A percentile compares a stretch with the other conserved stretches of the same genome.
Evolutionary conservation across 331 rosid species (phyloP).

Genomic region (Malus hybrid): DNA sequence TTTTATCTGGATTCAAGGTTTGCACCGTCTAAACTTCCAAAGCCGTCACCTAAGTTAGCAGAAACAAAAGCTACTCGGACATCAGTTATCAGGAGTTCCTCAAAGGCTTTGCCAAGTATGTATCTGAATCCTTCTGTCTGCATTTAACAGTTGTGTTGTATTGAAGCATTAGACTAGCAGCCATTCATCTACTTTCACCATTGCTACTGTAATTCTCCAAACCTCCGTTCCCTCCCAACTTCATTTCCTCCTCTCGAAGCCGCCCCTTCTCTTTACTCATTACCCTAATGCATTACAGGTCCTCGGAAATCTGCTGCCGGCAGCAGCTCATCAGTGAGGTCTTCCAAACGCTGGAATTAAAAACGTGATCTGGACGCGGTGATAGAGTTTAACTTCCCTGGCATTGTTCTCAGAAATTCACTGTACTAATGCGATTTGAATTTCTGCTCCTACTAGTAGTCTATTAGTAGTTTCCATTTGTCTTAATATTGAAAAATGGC

Average conservation of each 20-base stretch:
- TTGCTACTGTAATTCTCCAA: background rate
- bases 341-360: conserved; percentile 62
- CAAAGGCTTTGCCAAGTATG: conserved; percentile 62
- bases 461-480: conserved; percentile 33
- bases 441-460: conserved; percentile 13
- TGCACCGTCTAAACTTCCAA: conserved; percentile 50
- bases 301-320: conserved; percentile 35
- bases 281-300: conserved; percentile 35
- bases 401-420: background rate
- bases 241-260: background rate
- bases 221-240: background rate
- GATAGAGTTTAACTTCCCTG: too few species aligned
- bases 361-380: background rate
- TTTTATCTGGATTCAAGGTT: conserved; percentile 17
- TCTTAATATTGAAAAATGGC: conserved; percentile 35
- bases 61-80: conserved; percentile 48
- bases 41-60: conserved; percentile 46
- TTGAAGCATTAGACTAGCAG: background rate
- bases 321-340: conserved; percentile 51
- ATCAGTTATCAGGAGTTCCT: conserved; percentile 56
- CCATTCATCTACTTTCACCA: background rate
- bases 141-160: background rate
- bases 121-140: background rate
- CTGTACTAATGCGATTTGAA: conserved; percentile 11
- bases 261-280: conserved; percentile 7